Base-by-base conservation (phyloP, 2,329 filamentous ascomycete species). In the Penicillium polonicum region DNA sequence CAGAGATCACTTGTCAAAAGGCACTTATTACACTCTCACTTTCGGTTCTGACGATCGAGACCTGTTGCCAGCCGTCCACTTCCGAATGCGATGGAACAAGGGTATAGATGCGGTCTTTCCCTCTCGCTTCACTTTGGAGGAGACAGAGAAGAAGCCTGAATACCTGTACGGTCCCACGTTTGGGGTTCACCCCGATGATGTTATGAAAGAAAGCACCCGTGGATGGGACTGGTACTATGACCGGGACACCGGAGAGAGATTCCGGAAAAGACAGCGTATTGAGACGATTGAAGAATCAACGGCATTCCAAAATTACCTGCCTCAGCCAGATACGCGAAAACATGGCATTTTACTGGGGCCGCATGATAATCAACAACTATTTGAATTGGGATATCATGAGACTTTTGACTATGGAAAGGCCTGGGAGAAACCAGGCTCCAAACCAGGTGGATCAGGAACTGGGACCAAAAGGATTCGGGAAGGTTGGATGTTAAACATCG, bases 401-500 rank as follows among this genome's bases (percentile, higher is more conserved):
- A 70, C 65, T 23, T 53, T 84, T 50, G 72, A 80, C 43, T 72
- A 84, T 19, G 74, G 77, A 9, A 67, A 78, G n/a, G 74, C 76
- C 10, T 83, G 78, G 73, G 69, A 66, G 13, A 61, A 66, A 17
- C 55, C 67, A 15, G 62, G 57, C 23, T 38, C 52, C 17, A 54
- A 54, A 38, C 15, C 46, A 59, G 57, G 58, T 27, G 45, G 53
- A 44, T 25, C 29, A 38, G n/a, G 51, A 31, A 29, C 51, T 36
- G 53, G 63, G 62, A 57, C 56, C 33, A 65, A 62, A 38, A 72
- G 62, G 36, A 70, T 64, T 41, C 73, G 74, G 12, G 69, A 78
- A 62, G 78, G 77, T 1, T 88, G 84, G 81, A 66, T 87, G 2
- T 64, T 87, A 45, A 84, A 85, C 65, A 57, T 85, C 21, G 84